These are phyloP conservation scores for Hypoxylon cercidicola DNA, from an alignment of 495 filamentous ascomycete species.

Conservation along the genomic window DNA sequence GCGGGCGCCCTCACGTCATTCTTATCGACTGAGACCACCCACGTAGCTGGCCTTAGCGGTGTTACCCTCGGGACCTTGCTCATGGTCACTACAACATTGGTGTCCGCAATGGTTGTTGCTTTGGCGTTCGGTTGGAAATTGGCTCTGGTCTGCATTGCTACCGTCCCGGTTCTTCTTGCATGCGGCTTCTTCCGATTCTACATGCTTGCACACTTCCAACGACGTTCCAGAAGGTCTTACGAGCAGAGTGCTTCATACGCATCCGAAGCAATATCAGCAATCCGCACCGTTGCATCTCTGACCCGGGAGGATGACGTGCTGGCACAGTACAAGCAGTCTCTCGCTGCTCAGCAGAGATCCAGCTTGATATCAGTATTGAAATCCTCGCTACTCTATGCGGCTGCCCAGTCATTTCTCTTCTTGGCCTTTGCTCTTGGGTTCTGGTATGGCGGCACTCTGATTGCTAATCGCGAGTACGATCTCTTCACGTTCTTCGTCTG, in stretches of 20 bases:
- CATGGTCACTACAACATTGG: slow-evolving; percentile 76
- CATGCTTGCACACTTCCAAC: slow-evolving; percentile 80
- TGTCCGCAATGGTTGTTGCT: slow-evolving; percentile 72
- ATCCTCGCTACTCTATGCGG: slow-evolving; percentile 78
- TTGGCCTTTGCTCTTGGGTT: slow-evolving; percentile 86
- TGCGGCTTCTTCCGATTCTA: slow-evolving; percentile 91
- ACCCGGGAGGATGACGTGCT: slow-evolving; percentile 86
- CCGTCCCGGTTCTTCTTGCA: slow-evolving; percentile 78
- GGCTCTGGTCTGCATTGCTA: slow-evolving; percentile 81
- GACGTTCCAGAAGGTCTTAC: slow-evolving; percentile 75
- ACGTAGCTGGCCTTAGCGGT: slow-evolving; percentile 84
- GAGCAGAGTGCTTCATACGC: slow-evolving; percentile 82
- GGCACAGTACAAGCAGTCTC: slow-evolving; percentile 72
- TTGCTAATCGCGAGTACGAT: slow-evolving; percentile 70
- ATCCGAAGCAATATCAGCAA: slow-evolving; percentile 89
- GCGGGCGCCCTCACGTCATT: slow-evolving; percentile 87
- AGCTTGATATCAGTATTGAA: slow-evolving; percentile 73
- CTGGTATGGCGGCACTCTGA: slow-evolving; percentile 89
- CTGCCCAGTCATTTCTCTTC: slow-evolving; percentile 82
- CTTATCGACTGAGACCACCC: slow-evolving; percentile 84
- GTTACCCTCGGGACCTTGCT: slow-evolving; percentile 86
- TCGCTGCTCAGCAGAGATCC: slow-evolving; percentile 68
- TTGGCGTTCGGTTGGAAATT: slow-evolving; percentile 89
- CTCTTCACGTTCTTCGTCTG: slow-evolving; percentile 84
- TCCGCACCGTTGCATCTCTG: slow-evolving; percentile 91